These are phyloP conservation scores for Tulasnella sp. DNA, from an alignment of 768 basidiomycete species.

Conservation along the genomic window DNA sequence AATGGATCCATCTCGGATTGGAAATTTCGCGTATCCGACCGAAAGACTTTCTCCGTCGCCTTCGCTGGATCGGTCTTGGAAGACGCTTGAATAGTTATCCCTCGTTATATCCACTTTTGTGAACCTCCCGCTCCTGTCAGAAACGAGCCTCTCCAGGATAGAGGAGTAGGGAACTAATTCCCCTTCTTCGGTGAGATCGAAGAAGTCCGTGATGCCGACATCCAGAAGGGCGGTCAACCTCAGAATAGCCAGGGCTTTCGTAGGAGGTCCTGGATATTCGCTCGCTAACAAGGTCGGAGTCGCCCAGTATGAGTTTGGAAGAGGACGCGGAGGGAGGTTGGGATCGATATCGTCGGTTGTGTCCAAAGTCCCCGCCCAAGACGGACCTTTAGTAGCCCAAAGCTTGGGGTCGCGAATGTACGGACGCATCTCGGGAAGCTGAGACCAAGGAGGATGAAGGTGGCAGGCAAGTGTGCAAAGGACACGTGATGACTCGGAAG, in stretches of 20 bases:
- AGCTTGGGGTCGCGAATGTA: slow-evolving; percentile 9
- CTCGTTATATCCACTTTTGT: background rate
- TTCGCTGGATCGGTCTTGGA: background rate
- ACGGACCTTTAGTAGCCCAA: slow-evolving; percentile 8
- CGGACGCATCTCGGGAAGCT: background rate
- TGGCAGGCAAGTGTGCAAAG: no score
- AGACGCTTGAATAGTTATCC: background rate
- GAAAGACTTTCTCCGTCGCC: background rate
- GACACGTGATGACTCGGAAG: background rate
- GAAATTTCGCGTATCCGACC: slow-evolving; percentile 16
- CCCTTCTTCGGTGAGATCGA: slow-evolving; percentile 22
- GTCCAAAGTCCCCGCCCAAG: background rate
- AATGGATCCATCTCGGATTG: slow-evolving; percentile 16
- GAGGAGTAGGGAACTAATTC: slow-evolving; percentile 1
- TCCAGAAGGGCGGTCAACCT: slow-evolving; percentile 7
- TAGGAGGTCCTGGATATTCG: slow-evolving; percentile 26
- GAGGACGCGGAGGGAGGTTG: slow-evolving; percentile 18
- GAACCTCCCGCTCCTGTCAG: slow-evolving; percentile 12
- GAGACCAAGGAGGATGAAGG: background rate
- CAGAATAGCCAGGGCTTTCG: background rate
- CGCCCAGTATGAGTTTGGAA: slow-evolving; percentile 30
- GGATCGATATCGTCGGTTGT: slow-evolving; percentile 24
- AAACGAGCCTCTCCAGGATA: background rate
- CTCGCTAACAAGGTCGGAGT: slow-evolving; percentile 25
- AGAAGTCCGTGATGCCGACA: slow-evolving; percentile 27